A percentile compares a stretch with the other conserved stretches of the same genome.
Conservation (phyloP, 2,329 filamentous ascomycete genomes). For the Cladophialophora psammophila region DNA sequence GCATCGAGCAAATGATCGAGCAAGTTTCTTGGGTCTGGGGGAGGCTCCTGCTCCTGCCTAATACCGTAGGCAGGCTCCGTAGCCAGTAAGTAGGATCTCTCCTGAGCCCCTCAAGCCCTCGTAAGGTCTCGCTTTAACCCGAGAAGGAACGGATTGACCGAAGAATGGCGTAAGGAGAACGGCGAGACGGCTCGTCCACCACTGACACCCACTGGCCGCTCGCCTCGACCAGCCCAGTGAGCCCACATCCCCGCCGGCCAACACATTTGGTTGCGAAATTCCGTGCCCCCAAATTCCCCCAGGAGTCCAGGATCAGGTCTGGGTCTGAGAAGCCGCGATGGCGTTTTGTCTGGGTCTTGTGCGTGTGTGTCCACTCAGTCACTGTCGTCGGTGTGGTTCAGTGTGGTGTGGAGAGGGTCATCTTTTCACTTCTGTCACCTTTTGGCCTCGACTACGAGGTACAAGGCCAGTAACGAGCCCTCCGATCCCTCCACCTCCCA, state of each 20-base stretch:
- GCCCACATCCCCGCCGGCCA: slow-evolving; percentile 3
- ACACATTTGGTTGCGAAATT: slow-evolving; percentile 2
- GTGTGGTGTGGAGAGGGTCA: slow-evolving; percentile 9
- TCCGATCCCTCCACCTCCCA: slow-evolving; percentile 1
- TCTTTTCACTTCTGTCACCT: not conserved
- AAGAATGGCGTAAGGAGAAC: slow-evolving; percentile 21
- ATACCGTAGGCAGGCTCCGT: not conserved
- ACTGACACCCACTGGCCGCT: slow-evolving; percentile 12
- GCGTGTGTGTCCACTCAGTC: not conserved
- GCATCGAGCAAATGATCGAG: not conserved
- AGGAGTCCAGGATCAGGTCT: slow-evolving; percentile 9
- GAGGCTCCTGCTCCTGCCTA: not conserved
- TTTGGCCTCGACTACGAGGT: slow-evolving; percentile 9
- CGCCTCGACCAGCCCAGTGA: not conserved
- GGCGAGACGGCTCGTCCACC: slow-evolving; percentile 1
- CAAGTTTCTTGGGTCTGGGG: not conserved
- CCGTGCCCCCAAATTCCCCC: slow-evolving; percentile 9
- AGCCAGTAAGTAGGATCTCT: not conserved
- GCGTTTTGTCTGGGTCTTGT: slow-evolving; percentile 5
- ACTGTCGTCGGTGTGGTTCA: no score
- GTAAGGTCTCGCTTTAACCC: slow-evolving; percentile 23
- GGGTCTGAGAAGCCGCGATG: slow-evolving; percentile 5
- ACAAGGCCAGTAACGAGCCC: slow-evolving; percentile 3
- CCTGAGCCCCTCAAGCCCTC: not conserved
- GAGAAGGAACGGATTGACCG: slow-evolving; percentile 14